These are phyloP conservation scores for Erucastrum elatum DNA, from an alignment of 345 rosid species.

Conservation along the genomic window DNA sequence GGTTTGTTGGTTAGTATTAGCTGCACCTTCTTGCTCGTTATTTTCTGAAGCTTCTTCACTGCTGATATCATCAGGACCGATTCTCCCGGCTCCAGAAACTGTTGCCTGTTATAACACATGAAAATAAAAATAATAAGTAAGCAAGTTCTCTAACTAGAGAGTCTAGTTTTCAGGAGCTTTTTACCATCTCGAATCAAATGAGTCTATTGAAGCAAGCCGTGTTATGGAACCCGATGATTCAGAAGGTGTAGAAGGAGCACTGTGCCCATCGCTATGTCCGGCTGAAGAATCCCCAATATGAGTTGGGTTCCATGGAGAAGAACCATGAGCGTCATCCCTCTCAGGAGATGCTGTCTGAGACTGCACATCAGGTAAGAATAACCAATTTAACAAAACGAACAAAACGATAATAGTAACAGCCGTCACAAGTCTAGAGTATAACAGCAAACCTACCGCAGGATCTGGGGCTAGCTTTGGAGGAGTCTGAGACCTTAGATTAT, in stretches of 20 bases:
- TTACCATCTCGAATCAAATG: constrained; percentile 98
- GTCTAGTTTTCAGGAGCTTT: background rate
- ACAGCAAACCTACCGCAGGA: constrained; percentile 45
- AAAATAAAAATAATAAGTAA: no score
- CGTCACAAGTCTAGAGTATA: background rate
- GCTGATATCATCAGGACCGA: constrained; percentile 93
- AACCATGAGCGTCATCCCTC: constrained; percentile 52
- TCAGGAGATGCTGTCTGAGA: constrained; percentile 49
- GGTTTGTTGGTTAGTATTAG: constrained; percentile 96
- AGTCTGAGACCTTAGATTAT: constrained; percentile 62
- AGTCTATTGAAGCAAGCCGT: constrained; percentile 94
- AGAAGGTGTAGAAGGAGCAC: constrained; percentile 47
- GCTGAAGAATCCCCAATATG: constrained; percentile 66
- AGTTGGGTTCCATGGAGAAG: constrained; percentile 77
- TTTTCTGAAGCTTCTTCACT: constrained; percentile 88
- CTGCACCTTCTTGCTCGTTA: constrained; percentile 97
- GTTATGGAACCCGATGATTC: constrained; percentile 75
- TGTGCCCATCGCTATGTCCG: constrained; percentile 55
- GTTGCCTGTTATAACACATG: constrained; percentile 64
- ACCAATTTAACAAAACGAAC: constrained; percentile 10
- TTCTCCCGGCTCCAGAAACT: constrained; percentile 93
- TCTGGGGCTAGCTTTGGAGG: constrained; percentile 82
- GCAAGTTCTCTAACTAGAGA: background rate
- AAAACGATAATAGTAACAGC: background rate
- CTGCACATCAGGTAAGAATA: constrained; percentile 18